Percentiles rank a stretch among this genome's conserved stretches.
Conservation (phyloP, 2,329 filamentous ascomycete genomes). For the Curvularia lunata region DNA sequence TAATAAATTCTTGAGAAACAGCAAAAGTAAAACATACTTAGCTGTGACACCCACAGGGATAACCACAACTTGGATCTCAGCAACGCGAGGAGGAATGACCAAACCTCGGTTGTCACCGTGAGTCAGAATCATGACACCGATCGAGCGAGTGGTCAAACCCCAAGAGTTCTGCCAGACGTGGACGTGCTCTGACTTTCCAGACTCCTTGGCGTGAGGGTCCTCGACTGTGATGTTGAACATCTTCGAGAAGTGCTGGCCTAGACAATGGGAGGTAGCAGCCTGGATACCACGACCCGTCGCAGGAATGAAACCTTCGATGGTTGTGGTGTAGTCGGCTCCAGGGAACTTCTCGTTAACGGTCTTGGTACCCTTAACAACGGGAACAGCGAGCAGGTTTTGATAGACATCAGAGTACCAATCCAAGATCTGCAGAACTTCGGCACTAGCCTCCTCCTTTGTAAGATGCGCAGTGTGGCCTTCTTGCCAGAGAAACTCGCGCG, state of each 20-base stretch:
- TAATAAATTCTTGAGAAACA: background rate
- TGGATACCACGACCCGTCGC: slow-evolving; percentile 96
- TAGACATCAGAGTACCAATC: slow-evolving; percentile 93
- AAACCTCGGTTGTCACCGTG: slow-evolving; percentile 96
- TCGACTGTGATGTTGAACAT: slow-evolving; percentile 99
- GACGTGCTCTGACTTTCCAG: slow-evolving; percentile 70
- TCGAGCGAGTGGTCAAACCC: slow-evolving; percentile 95
- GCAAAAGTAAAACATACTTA: slow-evolving; percentile 64
- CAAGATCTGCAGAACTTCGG: slow-evolving; percentile 91
- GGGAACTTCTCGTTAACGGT: slow-evolving; percentile 99
- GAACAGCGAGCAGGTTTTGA: slow-evolving; percentile 90
- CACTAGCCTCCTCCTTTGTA: slow-evolving; percentile 77
- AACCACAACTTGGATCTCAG: slow-evolving; percentile 83
- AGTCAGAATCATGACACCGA: slow-evolving; percentile 99
- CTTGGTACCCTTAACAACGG: slow-evolving; percentile 91
- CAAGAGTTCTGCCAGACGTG: slow-evolving; percentile 99
- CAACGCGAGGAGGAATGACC: slow-evolving; percentile 88
- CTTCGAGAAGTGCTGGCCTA: slow-evolving; percentile 98
- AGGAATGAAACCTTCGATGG: slow-evolving; percentile 95
- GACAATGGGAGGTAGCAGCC: slow-evolving; percentile 89
- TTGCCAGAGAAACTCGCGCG: slow-evolving; percentile 97
- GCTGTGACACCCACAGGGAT: slow-evolving; percentile 93
- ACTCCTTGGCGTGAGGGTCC: slow-evolving; percentile 74
- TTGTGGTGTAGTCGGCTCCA: slow-evolving; percentile 94
- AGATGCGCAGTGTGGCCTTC: slow-evolving; percentile 94